Percentiles rank a stretch among this genome's conserved stretches.
Conservation (phyloP, 257 asterid genomes). For the Perilla frutescens region DNA sequence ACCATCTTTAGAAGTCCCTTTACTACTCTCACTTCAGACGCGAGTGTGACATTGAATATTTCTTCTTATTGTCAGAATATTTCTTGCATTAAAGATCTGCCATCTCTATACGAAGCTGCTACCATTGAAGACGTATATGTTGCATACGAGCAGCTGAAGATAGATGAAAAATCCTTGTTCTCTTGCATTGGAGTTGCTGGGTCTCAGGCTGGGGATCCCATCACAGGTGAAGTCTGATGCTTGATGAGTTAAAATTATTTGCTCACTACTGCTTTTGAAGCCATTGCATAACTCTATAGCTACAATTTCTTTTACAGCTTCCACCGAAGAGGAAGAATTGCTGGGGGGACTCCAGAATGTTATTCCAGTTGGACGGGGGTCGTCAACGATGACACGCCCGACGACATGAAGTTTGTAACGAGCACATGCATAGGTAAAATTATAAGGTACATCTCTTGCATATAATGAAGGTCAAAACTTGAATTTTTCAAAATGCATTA, state of each 20-base stretch:
- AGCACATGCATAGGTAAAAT: slow-evolving; percentile 26
- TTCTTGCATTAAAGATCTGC: slow-evolving; percentile 93
- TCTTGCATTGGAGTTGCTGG: slow-evolving; percentile 97
- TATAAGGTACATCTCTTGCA: slow-evolving; percentile 32
- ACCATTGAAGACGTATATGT: slow-evolving; percentile 77
- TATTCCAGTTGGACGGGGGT: slow-evolving; percentile 90
- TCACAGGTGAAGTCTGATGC: slow-evolving; percentile 55
- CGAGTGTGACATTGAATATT: slow-evolving; percentile 21
- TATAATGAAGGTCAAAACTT: too few relatives aligned
- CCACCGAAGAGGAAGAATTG: slow-evolving; percentile 58
- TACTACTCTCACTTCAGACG: neutral
- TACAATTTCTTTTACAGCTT: slow-evolving; percentile 45
- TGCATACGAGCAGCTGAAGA: slow-evolving; percentile 88
- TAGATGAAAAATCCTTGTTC: slow-evolving; percentile 80
- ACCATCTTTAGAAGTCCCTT: slow-evolving; percentile 17
- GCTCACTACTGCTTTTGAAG: neutral
- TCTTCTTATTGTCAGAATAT: slow-evolving; percentile 62
- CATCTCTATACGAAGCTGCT: slow-evolving; percentile 76
- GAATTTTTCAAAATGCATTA: neutral
- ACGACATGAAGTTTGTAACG: slow-evolving; percentile 59
- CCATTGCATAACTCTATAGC: slow-evolving; percentile 2
- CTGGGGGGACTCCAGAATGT: slow-evolving; percentile 64
- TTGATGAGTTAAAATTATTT: neutral
- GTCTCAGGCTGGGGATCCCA: slow-evolving; percentile 77
- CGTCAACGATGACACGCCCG: slow-evolving; percentile 93